Conservation (phyloP, 2,329 filamentous ascomycete genomes). For the Penicillium sp. region DNA sequence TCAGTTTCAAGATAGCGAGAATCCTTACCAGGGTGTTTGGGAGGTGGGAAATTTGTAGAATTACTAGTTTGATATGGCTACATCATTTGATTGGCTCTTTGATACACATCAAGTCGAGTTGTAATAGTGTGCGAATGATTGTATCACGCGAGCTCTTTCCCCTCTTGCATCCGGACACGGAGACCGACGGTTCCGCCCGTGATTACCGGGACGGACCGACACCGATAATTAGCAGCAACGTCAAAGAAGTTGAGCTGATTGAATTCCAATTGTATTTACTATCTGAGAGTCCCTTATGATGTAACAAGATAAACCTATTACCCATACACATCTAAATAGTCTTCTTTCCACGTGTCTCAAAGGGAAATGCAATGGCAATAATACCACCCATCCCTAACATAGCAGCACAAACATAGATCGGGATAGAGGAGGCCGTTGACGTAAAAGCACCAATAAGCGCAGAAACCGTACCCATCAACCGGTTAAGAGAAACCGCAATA, state of each 20-base stretch:
- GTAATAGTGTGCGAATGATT: too few species aligned
- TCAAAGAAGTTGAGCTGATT: too few species aligned
- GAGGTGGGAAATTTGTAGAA: slow-evolving; percentile 30
- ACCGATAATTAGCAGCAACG: not conserved
- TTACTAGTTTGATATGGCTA: not conserved
- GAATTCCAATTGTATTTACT: too few species aligned
- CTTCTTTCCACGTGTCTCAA: slow-evolving; percentile 17
- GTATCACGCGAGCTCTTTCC: not conserved
- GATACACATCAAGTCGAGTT: too few species aligned
- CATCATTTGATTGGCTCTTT: not conserved
- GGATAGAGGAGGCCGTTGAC: slow-evolving; percentile 22
- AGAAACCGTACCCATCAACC: slow-evolving; percentile 27
- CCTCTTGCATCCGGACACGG: not conserved
- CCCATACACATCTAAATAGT: not conserved
- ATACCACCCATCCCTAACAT: slow-evolving; percentile 19
- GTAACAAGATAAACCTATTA: not conserved
- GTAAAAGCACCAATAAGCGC: slow-evolving; percentile 23
- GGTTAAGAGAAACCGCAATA: slow-evolving; percentile 25
- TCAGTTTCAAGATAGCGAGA: slow-evolving; percentile 30
- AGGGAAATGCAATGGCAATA: slow-evolving; percentile 17
- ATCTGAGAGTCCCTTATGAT: too few species aligned
- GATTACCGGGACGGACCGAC: not conserved
- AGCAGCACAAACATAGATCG: slow-evolving; percentile 28
- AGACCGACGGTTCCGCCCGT: not conserved
- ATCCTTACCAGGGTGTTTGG: slow-evolving; percentile 28